A percentile compares a stretch with the other conserved stretches of the same genome.
Evolutionary conservation across 2,329 filamentous ascomycete genomes (phyloP).

Genomic region (Parastagonospora nodorum): DNA sequence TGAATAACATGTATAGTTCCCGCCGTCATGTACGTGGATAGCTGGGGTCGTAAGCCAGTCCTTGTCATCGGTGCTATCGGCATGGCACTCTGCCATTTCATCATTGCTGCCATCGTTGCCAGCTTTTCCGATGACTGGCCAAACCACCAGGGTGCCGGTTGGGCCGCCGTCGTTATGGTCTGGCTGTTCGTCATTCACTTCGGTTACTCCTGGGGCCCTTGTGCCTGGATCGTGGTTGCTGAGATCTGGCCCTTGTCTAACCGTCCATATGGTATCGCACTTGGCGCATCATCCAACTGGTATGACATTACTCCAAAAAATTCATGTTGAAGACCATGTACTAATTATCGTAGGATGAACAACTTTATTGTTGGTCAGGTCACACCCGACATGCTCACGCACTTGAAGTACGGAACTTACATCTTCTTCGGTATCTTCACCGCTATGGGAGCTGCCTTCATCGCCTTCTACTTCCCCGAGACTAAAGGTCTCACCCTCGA

Average conservation of each 20-base stretch:
- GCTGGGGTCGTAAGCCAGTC: constrained; percentile 66
- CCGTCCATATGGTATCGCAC: constrained; percentile 44
- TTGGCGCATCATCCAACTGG: constrained; percentile 46
- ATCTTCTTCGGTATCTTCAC: constrained; percentile 46
- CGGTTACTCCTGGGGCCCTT: constrained; percentile 36
- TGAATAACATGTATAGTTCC: constrained; percentile 52
- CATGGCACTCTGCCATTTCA: constrained; percentile 73
- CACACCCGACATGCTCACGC: constrained; percentile 41
- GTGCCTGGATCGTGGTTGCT: constrained; percentile 32
- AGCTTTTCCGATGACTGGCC: constrained; percentile 65
- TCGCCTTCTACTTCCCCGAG: constrained; percentile 25
- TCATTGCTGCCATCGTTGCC: constrained; percentile 72
- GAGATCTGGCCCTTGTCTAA: constrained; percentile 46
- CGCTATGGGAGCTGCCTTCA: constrained; percentile 11
- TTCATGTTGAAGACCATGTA: not conserved
- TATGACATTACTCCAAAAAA: constrained; percentile 10
- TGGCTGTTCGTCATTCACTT: constrained; percentile 39
- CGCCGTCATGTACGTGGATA: constrained; percentile 69
- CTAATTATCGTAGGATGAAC: constrained; percentile 22
- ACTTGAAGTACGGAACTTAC: constrained; percentile 44
- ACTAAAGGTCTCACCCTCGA: constrained; percentile 28
- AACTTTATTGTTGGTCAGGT: constrained; percentile 48
- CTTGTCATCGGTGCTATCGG: constrained; percentile 69
- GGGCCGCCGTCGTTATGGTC: constrained; percentile 37
- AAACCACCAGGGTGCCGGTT: constrained; percentile 58